These are phyloP conservation scores for Adansonia madagascariensis DNA, from an alignment of 441 rosid genomes.

Conservation along the genomic window DNA sequence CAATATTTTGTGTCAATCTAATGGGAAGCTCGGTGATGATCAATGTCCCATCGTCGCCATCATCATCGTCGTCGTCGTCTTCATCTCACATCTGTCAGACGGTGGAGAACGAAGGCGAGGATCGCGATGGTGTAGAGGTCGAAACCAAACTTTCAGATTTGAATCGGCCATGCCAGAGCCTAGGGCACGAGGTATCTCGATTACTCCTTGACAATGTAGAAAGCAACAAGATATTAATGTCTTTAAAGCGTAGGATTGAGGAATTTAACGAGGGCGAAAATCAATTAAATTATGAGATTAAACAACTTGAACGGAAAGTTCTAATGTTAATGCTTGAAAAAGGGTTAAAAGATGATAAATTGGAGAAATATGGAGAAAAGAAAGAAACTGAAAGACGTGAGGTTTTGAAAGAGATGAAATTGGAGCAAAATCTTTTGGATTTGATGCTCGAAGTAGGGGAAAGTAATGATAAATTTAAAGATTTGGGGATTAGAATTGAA, in stretches of 20 bases:
- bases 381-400: background rate
- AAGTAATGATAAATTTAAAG: background rate
- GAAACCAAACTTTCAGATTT: background rate
- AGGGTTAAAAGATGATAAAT: slow-evolving; percentile 13
- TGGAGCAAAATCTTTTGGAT: background rate
- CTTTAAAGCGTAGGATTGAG: slow-evolving; percentile 8
- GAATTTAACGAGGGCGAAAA: background rate
- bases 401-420: slow-evolving; percentile 12
- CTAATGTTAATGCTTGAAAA: slow-evolving; percentile 11
- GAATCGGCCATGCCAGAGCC: slow-evolving; percentile 1
- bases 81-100: background rate
- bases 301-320: slow-evolving; percentile 16
- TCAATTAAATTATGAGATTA: slow-evolving; percentile 2
- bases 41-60: slow-evolving; percentile 6
- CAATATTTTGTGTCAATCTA: background rate
- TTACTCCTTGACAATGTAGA: slow-evolving; percentile 11
- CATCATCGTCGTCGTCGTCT: background rate
- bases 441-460: background rate
- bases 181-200: slow-evolving; percentile 17
- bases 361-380: background rate
- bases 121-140: background rate
- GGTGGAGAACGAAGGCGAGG: slow-evolving; percentile 12
- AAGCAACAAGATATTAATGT: background rate
- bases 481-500: background rate
- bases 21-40: slow-evolving; percentile 7